Percentiles rank a stretch among this genome's conserved stretches.
phyloP scores from a whole-genome alignment of 2,329 filamentous ascomycete species.

The Aspergillus sp. region DNA sequence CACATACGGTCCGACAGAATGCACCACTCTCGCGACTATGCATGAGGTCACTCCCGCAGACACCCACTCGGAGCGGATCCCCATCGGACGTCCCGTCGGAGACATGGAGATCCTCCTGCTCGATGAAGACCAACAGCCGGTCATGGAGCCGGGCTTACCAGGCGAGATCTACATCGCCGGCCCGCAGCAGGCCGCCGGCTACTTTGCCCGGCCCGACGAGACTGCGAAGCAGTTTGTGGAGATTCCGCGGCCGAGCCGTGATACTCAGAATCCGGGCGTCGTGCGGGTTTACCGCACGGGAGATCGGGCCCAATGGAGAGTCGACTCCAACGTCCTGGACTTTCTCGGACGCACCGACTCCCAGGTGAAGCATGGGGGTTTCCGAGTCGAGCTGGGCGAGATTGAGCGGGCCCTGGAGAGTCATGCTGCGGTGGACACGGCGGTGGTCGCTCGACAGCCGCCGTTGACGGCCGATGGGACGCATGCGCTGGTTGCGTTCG shows the following conservation, averaged over 20 bases:
- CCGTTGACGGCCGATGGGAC: background rate
- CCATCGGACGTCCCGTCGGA: conserved; percentile 7
- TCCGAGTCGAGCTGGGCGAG: conserved; percentile 83
- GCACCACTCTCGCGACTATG: conserved; percentile 6
- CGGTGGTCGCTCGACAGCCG: conserved; percentile 1
- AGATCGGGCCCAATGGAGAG: conserved; percentile 64
- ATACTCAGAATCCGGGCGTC: background rate
- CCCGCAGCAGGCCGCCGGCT: conserved; percentile 72
- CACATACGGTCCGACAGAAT: conserved; percentile 15
- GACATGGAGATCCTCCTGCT: conserved; percentile 8
- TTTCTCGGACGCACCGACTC: conserved; percentile 72
- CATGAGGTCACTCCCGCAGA: conserved; percentile 7
- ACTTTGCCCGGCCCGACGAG: conserved; percentile 56
- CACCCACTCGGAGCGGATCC: background rate
- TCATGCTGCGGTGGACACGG: background rate
- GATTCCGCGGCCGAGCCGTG: background rate
- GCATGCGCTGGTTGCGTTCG: conserved; percentile 2
- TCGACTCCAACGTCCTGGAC: conserved; percentile 74
- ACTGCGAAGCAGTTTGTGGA: conserved; percentile 68
- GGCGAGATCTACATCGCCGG: conserved; percentile 79
- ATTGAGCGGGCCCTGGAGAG: conserved; percentile 70
- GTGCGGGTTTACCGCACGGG: conserved; percentile 64
- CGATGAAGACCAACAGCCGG: background rate
- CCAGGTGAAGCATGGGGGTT: conserved; percentile 87
- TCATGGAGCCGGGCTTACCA: conserved; percentile 55